Base-by-base conservation (phyloP, 1,139 yeast genomes). In the Lodderomyces orthopsilosis region DNA sequence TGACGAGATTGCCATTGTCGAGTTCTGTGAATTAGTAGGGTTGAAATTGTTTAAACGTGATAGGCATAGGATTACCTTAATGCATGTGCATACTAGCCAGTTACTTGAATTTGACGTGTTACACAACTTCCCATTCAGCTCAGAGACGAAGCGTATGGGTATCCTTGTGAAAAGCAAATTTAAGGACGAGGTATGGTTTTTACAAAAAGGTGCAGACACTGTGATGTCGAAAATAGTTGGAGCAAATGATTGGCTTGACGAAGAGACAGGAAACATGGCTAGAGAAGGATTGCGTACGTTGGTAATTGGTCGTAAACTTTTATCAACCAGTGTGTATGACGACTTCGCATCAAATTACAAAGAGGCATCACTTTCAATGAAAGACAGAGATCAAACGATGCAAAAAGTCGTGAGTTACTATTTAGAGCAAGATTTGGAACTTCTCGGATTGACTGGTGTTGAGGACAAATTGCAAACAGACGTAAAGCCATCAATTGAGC, bases 81-180 rank as follows among this genome's bases (percentile, higher is more conserved):
- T 79, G 38, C 96, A 90, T 57, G 70, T 74, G 24, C 72, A 78
- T n/a, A 66, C 85, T 8, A 78, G 81, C 27, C 70, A 74, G 21
- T 63, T 70, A 3, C 58, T 79, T 38, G 70, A 74, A 17, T 90
- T 75, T 58, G 88, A 87, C 14, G 83, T 94, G 43, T 64, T 90
- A 40, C 83, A 90, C 58, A 81, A 81, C 41, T 94, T 94, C 65
- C 99, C 99, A 1, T 94, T 94, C 65, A 91, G 83, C 57, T 89
- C 97, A 0, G 98, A 94, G 51, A 83, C 95, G 8, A 94, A 94
- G 62, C 74, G 99, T 60, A 94, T 94, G 99, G 98, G 98, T 10
- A 81, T 91, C 9, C 75, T 94, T 35, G 82, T 91, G 1, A 74
- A 72, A 45, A 95, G 87, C 56, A 66, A 69, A 23, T 63, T 69